phyloP scores from a whole-genome alignment of 2,329 filamentous ascomycete species.

The Alternaria triticimaculans region DNA sequence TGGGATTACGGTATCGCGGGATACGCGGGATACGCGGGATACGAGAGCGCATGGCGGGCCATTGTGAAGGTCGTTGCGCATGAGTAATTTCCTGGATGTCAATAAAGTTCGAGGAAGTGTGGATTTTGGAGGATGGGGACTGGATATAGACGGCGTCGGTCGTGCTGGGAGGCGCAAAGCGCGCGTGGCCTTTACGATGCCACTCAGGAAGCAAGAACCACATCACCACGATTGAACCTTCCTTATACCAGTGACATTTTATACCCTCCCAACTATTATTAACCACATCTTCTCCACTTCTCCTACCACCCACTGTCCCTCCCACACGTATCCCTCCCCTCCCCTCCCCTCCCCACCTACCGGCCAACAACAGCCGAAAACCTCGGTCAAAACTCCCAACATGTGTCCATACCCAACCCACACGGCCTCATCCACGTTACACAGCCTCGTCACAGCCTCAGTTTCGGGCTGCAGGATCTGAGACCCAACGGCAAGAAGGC shows the following conservation, averaged over 20 bases:
- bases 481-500: not conserved
- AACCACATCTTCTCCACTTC: not conserved
- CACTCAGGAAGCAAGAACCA: no score
- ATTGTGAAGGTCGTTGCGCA: not conserved
- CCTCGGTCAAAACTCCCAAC: not conserved
- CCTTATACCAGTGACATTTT: accelerated
- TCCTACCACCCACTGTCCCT: not conserved
- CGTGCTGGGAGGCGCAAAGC: not conserved
- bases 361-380: not conserved
- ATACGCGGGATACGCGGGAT: not conserved
- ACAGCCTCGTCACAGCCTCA: not conserved
- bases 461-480: not conserved
- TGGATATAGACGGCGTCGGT: accelerated
- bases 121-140: not conserved
- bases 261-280: not conserved
- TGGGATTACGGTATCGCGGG: not conserved
- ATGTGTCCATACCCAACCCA: not conserved
- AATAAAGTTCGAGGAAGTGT: not conserved
- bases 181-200: not conserved
- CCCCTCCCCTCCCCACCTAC: not conserved
- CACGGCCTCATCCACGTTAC: not conserved
- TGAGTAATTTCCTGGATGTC: not conserved
- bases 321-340: no score
- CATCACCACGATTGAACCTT: no score
- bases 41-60: not conserved